A percentile compares a stretch with the other conserved stretches of the same genome.
These are phyloP conservation scores for Tuber aestivum DNA, from an alignment of 495 filamentous ascomycete genomes.

Conservation along the genomic window DNA sequence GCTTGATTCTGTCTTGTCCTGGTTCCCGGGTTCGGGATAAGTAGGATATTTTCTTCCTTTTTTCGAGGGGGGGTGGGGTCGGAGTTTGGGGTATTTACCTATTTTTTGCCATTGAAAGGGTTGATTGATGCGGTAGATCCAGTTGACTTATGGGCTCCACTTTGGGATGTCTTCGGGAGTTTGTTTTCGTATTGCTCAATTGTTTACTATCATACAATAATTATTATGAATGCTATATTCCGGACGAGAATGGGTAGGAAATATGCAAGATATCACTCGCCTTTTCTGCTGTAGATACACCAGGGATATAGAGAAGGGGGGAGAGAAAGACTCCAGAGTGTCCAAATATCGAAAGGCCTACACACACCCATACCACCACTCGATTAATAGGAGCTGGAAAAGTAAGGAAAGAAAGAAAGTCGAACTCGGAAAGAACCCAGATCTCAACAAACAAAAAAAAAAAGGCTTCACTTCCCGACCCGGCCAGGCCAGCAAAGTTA, in stretches of 20 bases:
- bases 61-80: too few relatives aligned
- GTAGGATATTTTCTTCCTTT: neutral
- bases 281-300: neutral
- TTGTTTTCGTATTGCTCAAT: neutral
- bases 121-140: neutral
- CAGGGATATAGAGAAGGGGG: neutral
- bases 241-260: neutral
- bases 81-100: conserved; percentile 1
- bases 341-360: neutral
- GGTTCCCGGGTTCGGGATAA: neutral
- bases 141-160: neutral
- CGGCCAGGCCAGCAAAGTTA: neutral
- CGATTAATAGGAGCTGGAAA: neutral
- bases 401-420: neutral
- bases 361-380: neutral
- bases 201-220: neutral
- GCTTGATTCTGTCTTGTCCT: neutral
- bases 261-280: conserved; percentile 1
- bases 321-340: neutral
- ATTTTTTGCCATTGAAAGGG: conserved; percentile 1
- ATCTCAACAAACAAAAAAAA: neutral
- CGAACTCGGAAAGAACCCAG: neutral
- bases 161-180: neutral
- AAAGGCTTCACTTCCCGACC: neutral
- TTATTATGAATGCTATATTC: neutral